Evolutionary conservation across 441 rosid species (phyloP), one percentile per base, ranked within the genome.

Genomic region (Rhodomyrtus psidioides): DNA sequence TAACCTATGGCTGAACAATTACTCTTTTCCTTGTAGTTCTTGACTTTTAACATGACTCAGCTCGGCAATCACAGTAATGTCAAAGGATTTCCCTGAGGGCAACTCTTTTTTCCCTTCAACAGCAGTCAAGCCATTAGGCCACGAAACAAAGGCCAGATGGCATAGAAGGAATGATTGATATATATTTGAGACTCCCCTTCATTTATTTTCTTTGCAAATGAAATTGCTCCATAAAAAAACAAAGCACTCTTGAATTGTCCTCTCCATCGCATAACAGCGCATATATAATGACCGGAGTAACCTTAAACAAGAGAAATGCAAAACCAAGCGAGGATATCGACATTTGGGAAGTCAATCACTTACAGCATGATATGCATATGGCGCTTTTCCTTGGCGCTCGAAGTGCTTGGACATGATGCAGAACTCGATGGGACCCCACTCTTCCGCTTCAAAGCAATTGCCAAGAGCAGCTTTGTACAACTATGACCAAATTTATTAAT

Each of bases 401-500:
- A 97, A 97, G 90, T 97, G 99, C 89, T 95, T 95, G 89, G 94
- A 92, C 96, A 97, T 93, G 88, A 96, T 91, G 89, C 92, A 90
- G 90, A 86, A 95, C 85, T 96, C 99, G 15, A 96, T 91, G 17
- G 98, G 94, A 86, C 97, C 96, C 99, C 99, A 95, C 21, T 97
- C 97, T 86, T 97, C 98, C 26, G 89, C 86, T 82, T 97, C 99
- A 76, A 94, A 97, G 93, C 98, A 94, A 88, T 91, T 96, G 81
- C 98, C 98, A 75, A 96, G 94, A 3, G 99, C 99, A 2, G 98
- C 94, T 92, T 97, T 97, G 85, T 97, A 95, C 86, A 96, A 86
- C 99, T 97, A 83, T 13, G 28, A 86, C 60, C 85, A 75, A 84
- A 85, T 83, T 86, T 84, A 82, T 83, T 81, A 85, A 44, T 16